Percentiles rank a stretch among this genome's conserved stretches.
These are phyloP conservation scores for Ustilago sp. DNA, from an alignment of 1,284 basidiomycete species.

Conservation along the genomic window DNA sequence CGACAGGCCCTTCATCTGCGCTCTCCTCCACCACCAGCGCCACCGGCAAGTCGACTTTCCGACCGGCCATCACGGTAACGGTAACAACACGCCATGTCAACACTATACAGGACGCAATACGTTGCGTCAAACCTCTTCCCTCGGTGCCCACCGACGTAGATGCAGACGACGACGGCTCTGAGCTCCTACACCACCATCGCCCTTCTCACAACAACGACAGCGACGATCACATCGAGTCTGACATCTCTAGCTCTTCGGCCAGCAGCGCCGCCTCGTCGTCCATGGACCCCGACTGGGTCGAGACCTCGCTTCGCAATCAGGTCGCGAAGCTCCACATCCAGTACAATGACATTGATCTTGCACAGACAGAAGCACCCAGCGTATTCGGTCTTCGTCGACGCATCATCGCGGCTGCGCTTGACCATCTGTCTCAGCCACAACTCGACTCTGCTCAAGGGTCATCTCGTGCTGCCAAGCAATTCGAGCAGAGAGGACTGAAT, in stretches of 20 bases:
- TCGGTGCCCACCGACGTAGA: slow-evolving; percentile 36
- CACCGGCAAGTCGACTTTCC: background rate
- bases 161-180: slow-evolving; percentile 27
- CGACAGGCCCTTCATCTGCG: background rate
- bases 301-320: slow-evolving; percentile 39
- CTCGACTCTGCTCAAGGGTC: background rate
- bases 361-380: slow-evolving; percentile 38
- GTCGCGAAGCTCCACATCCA: slow-evolving; percentile 37
- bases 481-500: slow-evolving; percentile 20
- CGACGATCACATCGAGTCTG: slow-evolving; percentile 36
- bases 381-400: slow-evolving; percentile 43
- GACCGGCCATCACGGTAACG: background rate
- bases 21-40: background rate
- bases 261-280: slow-evolving; percentile 31
- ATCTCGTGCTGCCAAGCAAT: background rate
- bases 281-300: slow-evolving; percentile 41
- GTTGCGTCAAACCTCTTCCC: slow-evolving; percentile 24
- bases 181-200: slow-evolving; percentile 17
- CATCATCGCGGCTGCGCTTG: slow-evolving; percentile 42
- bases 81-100: slow-evolving; percentile 3
- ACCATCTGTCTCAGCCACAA: slow-evolving; percentile 10
- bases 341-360: slow-evolving; percentile 27
- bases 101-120: background rate
- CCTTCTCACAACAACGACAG: slow-evolving; percentile 4
- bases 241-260: slow-evolving; percentile 36